phyloP scores from a whole-genome alignment of 1,139 yeast species.

The Lodderomyces metapsilosis region DNA sequence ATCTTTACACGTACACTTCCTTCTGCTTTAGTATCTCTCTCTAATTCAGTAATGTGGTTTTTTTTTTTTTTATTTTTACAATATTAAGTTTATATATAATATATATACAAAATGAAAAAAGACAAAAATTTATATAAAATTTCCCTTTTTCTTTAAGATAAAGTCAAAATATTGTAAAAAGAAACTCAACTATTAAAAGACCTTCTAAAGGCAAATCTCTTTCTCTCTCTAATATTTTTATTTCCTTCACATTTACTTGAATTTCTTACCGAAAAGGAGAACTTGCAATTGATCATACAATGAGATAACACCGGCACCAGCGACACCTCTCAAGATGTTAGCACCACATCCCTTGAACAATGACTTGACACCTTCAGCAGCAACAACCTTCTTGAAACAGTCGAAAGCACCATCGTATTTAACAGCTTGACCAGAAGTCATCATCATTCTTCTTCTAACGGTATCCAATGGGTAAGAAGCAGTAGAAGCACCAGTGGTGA shows the following conservation, averaged over 20 bases:
- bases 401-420: constrained; percentile 53
- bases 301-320: constrained; percentile 58
- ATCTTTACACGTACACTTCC: too few relatives aligned
- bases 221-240: too few relatives aligned
- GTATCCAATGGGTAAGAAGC: constrained; percentile 58
- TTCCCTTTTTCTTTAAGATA: not conserved
- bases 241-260: constrained; percentile 23
- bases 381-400: constrained; percentile 48
- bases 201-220: too few relatives aligned
- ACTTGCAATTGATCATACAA: constrained; percentile 54
- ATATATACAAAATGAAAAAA: not conserved
- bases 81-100: constrained; percentile 1
- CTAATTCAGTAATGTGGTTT: not conserved
- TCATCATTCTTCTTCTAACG: constrained; percentile 58
- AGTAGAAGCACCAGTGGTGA: constrained; percentile 54
- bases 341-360: constrained; percentile 58
- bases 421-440: constrained; percentile 57
- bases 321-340: constrained; percentile 58
- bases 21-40: too few relatives aligned
- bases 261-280: constrained; percentile 51
- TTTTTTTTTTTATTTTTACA: not conserved
- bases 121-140: constrained; percentile 2
- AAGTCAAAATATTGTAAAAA: not conserved
- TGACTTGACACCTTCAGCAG: constrained; percentile 51
- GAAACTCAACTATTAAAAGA: too few relatives aligned